These are phyloP conservation scores for Heracleum sosnowskyi DNA, from an alignment of 129 eudicot species.

Conservation along the genomic window DNA sequence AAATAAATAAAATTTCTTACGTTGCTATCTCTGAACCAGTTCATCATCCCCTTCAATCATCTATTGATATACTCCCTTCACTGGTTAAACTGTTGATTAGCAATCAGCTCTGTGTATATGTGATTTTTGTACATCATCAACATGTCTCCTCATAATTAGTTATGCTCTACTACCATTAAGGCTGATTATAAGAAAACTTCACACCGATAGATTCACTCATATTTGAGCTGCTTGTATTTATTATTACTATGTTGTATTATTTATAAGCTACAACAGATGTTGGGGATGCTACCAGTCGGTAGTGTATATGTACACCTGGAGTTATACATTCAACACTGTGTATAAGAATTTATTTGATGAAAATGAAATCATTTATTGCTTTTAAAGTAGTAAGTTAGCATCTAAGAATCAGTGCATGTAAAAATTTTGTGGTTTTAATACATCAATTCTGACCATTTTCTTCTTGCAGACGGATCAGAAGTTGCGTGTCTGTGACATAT, in stretches of 20 bases:
- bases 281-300: not conserved
- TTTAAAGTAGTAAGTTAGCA: not conserved
- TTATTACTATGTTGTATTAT: not conserved
- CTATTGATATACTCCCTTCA: no score
- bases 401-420: not conserved
- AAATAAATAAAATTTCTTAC: no score
- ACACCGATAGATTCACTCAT: not conserved
- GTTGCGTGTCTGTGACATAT: constrained; percentile 97
- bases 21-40: no score
- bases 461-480: constrained; percentile 87
- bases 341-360: not conserved
- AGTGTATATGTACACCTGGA: not conserved
- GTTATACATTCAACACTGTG: not conserved
- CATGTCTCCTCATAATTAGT: no score
- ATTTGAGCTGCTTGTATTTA: not conserved
- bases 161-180: no score
- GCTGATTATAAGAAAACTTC: not conserved
- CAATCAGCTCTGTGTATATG: no score
- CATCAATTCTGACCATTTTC: constrained; percentile 4
- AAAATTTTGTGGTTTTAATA: not conserved
- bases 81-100: no score
- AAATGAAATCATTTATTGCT: not conserved
- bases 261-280: not conserved
- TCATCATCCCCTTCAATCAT: no score
- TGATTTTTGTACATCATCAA: no score